Evolutionary conservation across 2,329 filamentous ascomycete species (phyloP).

Genomic region (Cladosporium velox): DNA sequence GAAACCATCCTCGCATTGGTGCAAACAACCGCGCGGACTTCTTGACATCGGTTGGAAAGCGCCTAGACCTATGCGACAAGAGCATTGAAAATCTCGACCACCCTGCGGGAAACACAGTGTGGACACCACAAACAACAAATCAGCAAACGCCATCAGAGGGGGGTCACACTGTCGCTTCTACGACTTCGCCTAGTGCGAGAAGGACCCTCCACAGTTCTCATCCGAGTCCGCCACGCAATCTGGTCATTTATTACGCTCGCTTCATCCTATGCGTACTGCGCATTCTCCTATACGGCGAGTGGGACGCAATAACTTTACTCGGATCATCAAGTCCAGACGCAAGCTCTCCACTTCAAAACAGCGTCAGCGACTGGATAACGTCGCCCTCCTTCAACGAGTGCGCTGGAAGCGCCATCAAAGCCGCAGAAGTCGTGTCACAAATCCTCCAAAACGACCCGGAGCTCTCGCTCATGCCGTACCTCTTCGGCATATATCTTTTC

Average conservation of each 20-base stretch:
- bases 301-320: neutral
- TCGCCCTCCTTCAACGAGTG: neutral
- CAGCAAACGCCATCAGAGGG: too few species aligned
- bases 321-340: neutral
- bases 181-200: too few species aligned
- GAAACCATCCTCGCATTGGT: too few species aligned
- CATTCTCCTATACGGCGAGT: neutral
- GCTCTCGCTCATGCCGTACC: neutral
- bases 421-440: neutral
- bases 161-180: too few species aligned
- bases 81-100: too few species aligned
- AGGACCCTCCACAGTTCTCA: neutral
- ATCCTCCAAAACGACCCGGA: neutral
- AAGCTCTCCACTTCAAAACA: neutral
- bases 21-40: too few species aligned
- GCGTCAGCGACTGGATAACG: neutral
- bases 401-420: neutral
- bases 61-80: too few species aligned
- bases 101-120: too few species aligned
- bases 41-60: too few species aligned
- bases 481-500: neutral
- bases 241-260: neutral
- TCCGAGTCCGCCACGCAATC: neutral
- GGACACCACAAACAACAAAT: too few species aligned
- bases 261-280: neutral